phyloP scores from a whole-genome alignment of 2,329 filamentous ascomycete genomes.

The Cytospora leucostoma region DNA sequence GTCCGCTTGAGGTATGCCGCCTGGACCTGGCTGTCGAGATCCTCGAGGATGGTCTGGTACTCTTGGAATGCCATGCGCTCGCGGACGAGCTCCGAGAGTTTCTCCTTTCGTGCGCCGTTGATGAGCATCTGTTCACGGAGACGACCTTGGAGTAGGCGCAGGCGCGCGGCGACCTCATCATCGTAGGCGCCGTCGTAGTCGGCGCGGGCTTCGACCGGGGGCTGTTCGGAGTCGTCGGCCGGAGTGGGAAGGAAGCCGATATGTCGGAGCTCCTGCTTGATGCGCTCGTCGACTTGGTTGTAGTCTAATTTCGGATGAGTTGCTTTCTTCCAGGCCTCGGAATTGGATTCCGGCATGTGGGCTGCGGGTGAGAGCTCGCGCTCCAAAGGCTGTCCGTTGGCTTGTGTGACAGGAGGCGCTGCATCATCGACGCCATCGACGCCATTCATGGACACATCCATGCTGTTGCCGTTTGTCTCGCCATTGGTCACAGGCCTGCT shows the following conservation, averaged over 20 bases:
- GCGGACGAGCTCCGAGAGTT: slow-evolving; percentile 82
- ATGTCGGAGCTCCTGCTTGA: slow-evolving; percentile 87
- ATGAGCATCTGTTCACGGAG: slow-evolving; percentile 80
- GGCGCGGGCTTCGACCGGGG: slow-evolving; percentile 41
- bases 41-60: slow-evolving; percentile 94
- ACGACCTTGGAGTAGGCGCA: slow-evolving; percentile 81
- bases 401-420: slow-evolving; percentile 19
- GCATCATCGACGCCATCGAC: slow-evolving; percentile 49
- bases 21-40: slow-evolving; percentile 92
- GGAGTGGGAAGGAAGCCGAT: slow-evolving; percentile 75
- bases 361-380: slow-evolving; percentile 67
- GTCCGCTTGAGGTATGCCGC: slow-evolving; percentile 95
- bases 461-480: slow-evolving; percentile 42
- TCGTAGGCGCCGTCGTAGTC: slow-evolving; percentile 91
- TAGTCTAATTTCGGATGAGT: slow-evolving; percentile 79
- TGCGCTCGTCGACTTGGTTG: slow-evolving; percentile 81
- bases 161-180: slow-evolving; percentile 87
- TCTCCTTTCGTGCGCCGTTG: slow-evolving; percentile 88
- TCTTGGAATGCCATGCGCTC: slow-evolving; percentile 96
- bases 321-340: slow-evolving; percentile 77
- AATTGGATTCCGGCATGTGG: slow-evolving; percentile 74
- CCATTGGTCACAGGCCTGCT: slow-evolving; percentile 55
- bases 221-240: slow-evolving; percentile 30
- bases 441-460: slow-evolving; percentile 56
- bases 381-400: slow-evolving; percentile 31